A percentile compares a stretch with the other conserved stretches of the same genome.
These are phyloP conservation scores for Emmonsiellopsis sp. DNA, from an alignment of 2,329 filamentous ascomycete genomes.

Conservation along the genomic window DNA sequence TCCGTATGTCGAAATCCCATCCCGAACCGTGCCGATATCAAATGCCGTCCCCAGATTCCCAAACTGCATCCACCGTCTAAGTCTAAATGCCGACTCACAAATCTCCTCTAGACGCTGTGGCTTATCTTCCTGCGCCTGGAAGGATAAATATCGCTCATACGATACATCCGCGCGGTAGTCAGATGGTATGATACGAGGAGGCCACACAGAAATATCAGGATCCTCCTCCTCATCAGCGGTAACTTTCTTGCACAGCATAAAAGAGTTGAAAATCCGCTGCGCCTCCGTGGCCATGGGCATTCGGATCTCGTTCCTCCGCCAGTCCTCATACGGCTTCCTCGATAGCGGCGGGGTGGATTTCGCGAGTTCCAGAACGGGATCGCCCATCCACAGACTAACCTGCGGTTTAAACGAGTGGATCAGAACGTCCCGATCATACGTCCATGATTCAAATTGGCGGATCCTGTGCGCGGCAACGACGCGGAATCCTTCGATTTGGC, in stretches of 20 bases:
- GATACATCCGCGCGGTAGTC: conserved; percentile 45
- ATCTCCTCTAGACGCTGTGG: conserved; percentile 50
- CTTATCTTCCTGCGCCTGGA: conserved; percentile 32
- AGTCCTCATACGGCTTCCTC: conserved; percentile 10
- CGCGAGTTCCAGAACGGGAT: conserved; percentile 56
- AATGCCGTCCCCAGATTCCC: conserved; percentile 15
- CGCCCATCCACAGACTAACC: conserved; percentile 64
- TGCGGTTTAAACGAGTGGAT: conserved; percentile 65
- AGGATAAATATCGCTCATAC: conserved; percentile 34
- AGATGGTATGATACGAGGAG: conserved; percentile 61
- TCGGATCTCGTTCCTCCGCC: conserved; percentile 35
- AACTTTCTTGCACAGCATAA: conserved; percentile 54
- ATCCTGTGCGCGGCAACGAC: conserved; percentile 56
- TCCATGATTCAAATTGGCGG: conserved; percentile 54
- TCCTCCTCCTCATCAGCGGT: conserved; percentile 12
- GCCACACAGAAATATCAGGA: conserved; percentile 55
- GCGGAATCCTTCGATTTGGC: conserved; percentile 72
- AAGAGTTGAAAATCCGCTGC: conserved; percentile 53
- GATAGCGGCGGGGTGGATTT: conserved; percentile 14
- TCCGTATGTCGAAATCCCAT: conserved; percentile 54
- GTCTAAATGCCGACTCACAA: conserved; percentile 61
- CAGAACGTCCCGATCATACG: conserved; percentile 54
- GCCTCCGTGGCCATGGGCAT: conserved; percentile 47
- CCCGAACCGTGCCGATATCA: conserved; percentile 36
- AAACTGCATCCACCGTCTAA: conserved; percentile 70